These are phyloP conservation scores for Wickerhamomyces bovis DNA, from an alignment of 805 yeast genomes.

Conservation along the genomic window DNA sequence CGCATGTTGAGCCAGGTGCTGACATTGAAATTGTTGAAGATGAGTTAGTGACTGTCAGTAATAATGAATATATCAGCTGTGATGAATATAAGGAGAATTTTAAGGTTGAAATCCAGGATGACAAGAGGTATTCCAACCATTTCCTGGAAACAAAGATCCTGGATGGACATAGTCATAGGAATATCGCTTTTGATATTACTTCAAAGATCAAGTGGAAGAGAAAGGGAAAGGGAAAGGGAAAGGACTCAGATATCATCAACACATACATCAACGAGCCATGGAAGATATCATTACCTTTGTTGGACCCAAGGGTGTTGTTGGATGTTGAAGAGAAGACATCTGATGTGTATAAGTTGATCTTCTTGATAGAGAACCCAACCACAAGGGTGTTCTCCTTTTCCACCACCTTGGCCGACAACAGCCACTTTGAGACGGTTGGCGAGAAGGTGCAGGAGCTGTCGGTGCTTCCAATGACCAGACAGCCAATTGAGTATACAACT, in stretches of 20 bases:
- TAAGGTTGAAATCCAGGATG: conserved; percentile 2
- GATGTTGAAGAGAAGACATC: conserved; percentile 20
- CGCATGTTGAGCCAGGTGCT: conserved; percentile 13
- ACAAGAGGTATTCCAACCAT: conserved; percentile 13
- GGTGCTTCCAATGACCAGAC: conserved; percentile 57
- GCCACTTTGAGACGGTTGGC: conserved; percentile 32
- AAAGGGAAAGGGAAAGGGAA: conserved; percentile 30
- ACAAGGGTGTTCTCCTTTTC: conserved; percentile 60
- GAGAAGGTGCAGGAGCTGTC: conserved; percentile 20
- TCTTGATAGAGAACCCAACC: conserved; percentile 70
- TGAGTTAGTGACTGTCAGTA: conserved; percentile 22
- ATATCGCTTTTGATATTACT: conserved; percentile 26
- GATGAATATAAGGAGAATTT: conserved; percentile 15
- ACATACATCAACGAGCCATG: conserved; percentile 33
- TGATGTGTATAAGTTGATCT: conserved; percentile 32
- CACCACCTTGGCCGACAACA: conserved; percentile 35
- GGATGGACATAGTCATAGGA: conserved; percentile 34
- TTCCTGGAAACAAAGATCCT: conserved; percentile 29
- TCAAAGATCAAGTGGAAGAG: conserved; percentile 32
- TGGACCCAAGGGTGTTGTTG: conserved; percentile 65
- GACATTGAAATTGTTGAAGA: conserved; percentile 31
- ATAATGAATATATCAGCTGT: conserved; percentile 31
- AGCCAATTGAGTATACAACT: conserved; percentile 32
- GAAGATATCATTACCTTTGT: conserved; percentile 52
- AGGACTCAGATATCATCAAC: conserved; percentile 20